A percentile compares a stretch with the other conserved stretches of the same genome.
phyloP scores from a whole-genome alignment of 495 filamentous ascomycete species.

The Podospora australis region DNA sequence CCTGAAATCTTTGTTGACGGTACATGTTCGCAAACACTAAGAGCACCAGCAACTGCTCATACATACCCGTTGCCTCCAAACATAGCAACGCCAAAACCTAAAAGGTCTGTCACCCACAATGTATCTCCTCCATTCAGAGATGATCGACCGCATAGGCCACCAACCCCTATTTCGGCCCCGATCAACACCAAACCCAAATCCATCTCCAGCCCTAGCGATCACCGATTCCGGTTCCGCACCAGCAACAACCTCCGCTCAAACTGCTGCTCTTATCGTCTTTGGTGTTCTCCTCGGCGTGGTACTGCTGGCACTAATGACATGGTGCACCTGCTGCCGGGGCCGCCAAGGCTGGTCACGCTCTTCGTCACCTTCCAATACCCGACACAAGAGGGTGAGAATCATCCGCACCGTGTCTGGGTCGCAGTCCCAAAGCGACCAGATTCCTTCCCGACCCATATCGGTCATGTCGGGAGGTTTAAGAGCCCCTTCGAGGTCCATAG shows the following conservation, averaged over 20 bases:
- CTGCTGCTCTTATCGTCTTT: not conserved
- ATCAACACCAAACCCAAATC: not conserved
- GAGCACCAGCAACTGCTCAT: not conserved
- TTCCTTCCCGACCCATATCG: no score
- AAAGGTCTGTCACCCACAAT: not conserved
- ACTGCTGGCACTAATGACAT: not conserved
- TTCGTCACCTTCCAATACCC: not conserved
- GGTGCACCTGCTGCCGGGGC: not conserved
- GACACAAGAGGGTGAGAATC: not conserved
- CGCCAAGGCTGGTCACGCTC: not conserved
- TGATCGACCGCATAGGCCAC: no score
- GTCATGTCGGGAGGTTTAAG: no score
- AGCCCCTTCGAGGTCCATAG: not conserved
- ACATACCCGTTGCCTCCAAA: no score
- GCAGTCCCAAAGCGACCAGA: not conserved
- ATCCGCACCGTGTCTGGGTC: conserved; percentile 1
- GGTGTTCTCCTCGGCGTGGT: not conserved
- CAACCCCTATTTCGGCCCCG: no score
- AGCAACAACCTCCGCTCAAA: not conserved
- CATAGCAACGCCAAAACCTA: not conserved
- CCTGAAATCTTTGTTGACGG: no score
- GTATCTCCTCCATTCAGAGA: not conserved
- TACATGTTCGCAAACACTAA: no score
- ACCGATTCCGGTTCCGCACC: not conserved
- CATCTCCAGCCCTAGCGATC: not conserved